A percentile compares a stretch with the other conserved stretches of the same genome.
Conservation (phyloP, 352 stramenopile genomes). For the Pythium periplocum region DNA sequence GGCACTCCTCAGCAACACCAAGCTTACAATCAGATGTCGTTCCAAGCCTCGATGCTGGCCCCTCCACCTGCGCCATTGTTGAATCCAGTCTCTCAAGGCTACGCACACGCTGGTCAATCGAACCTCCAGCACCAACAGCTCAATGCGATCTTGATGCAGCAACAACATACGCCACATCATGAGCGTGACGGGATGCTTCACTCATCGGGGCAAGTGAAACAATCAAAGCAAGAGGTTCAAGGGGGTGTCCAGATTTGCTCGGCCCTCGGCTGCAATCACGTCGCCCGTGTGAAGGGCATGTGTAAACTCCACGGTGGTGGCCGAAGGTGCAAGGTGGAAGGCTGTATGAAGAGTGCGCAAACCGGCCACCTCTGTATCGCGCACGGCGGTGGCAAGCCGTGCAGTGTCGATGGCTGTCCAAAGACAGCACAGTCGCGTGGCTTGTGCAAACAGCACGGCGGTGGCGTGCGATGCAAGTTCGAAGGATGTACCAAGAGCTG, state of each 20-base stretch:
- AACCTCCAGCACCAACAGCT: slow-evolving; percentile 39
- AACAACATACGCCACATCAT: slow-evolving; percentile 13
- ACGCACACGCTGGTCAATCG: slow-evolving; percentile 1
- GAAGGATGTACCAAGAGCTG: slow-evolving; percentile 85
- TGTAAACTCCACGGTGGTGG: slow-evolving; percentile 82
- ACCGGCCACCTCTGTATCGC: slow-evolving; percentile 82
- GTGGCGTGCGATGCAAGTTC: slow-evolving; percentile 82
- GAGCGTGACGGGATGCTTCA: slow-evolving; percentile 6
- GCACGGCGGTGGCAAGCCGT: slow-evolving; percentile 80
- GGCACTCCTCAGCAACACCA: slow-evolving; percentile 3
- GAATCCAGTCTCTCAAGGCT: slow-evolving; percentile 8
- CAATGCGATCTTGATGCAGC: slow-evolving; percentile 61
- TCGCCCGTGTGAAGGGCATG: slow-evolving; percentile 77
- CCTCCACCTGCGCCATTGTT: slow-evolving; percentile 47
- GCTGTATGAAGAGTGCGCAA: slow-evolving; percentile 85
- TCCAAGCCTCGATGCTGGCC: slow-evolving; percentile 44
- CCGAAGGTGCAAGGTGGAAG: slow-evolving; percentile 79
- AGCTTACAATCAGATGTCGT: slow-evolving; percentile 51
- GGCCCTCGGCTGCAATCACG: slow-evolving; percentile 72
- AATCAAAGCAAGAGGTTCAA: slow-evolving; percentile 46
- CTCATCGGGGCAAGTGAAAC: slow-evolving; percentile 44
- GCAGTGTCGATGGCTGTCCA: slow-evolving; percentile 76
- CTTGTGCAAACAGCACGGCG: slow-evolving; percentile 81
- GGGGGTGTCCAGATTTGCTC: slow-evolving; percentile 62
- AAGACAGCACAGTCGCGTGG: slow-evolving; percentile 84